A percentile compares a stretch with the other conserved stretches of the same genome.
Conservation (phyloP, 257 asterid species). For the Solanum pinnatisectum region DNA sequence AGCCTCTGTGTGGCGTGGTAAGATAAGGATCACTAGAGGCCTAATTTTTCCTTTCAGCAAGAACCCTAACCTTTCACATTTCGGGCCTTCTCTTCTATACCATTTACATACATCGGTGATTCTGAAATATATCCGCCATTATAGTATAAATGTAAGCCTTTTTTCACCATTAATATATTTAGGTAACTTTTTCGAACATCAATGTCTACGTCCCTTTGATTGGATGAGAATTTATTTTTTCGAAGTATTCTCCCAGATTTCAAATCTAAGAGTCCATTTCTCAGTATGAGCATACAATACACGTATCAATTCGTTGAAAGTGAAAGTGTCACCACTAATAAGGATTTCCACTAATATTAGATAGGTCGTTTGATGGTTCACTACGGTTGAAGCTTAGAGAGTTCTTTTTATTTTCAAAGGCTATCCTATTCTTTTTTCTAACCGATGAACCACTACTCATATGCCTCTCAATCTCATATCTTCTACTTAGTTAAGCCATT, state of each 20-base stretch:
- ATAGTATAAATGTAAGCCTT: too few relatives aligned
- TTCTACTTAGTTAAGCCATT: not conserved
- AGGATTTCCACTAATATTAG: not conserved
- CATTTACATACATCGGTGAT: too few relatives aligned
- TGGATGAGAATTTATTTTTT: not conserved
- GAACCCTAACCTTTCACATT: not conserved
- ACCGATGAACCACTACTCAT: not conserved
- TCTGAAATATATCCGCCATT: too few relatives aligned
- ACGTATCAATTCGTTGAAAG: constrained; percentile 1
- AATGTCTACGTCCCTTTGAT: not conserved
- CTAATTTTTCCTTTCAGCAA: not conserved
- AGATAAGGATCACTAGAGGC: not conserved
- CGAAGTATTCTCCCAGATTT: not conserved
- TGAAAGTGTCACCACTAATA: constrained; percentile 10
- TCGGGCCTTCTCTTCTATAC: not conserved
- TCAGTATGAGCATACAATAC: not conserved
- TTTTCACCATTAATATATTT: not conserved
- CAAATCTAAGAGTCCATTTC: not conserved
- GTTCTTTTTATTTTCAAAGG: not conserved
- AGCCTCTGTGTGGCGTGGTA: not conserved
- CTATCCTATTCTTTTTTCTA: too few relatives aligned
- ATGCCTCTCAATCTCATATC: not conserved
- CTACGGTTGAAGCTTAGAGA: not conserved
- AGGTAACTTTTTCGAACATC: not conserved
- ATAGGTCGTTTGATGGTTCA: not conserved